Percentiles rank a stretch among this genome's conserved stretches.
Evolutionary conservation across 306 rosid species (phyloP).

Genomic region (Acacia confusa): DNA sequence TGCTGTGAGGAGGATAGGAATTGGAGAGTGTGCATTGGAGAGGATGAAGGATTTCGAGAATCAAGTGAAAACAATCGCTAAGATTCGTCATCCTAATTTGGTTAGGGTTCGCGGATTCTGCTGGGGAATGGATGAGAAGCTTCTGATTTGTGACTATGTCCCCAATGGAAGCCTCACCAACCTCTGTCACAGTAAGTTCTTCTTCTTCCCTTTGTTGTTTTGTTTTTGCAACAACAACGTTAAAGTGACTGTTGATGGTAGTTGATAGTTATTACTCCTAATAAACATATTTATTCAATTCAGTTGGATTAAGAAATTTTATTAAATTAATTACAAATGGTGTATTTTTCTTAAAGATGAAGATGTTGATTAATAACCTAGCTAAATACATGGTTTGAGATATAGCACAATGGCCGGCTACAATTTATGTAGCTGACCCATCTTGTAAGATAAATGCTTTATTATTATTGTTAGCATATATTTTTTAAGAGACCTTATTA

Average conservation of each 20-base stretch:
- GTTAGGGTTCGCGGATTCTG: slow-evolving; percentile 72
- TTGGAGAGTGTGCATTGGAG: slow-evolving; percentile 63
- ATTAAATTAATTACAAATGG: too few species aligned
- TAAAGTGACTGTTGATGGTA: background rate
- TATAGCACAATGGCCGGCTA: accelerated
- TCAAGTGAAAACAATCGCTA: slow-evolving; percentile 67
- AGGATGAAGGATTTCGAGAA: slow-evolving; percentile 75
- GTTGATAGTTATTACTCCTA: background rate
- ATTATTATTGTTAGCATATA: too few species aligned
- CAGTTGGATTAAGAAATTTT: too few species aligned
- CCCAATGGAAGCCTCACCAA: slow-evolving; percentile 72
- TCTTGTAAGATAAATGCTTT: too few species aligned
- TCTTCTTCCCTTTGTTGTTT: background rate
- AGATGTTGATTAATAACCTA: too few species aligned
- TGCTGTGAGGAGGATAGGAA: slow-evolving; percentile 86
- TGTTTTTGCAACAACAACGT: background rate
- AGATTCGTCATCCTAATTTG: slow-evolving; percentile 71
- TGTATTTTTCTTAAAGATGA: too few species aligned
- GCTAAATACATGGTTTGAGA: too few species aligned
- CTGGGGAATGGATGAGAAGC: slow-evolving; percentile 87
- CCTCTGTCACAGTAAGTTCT: slow-evolving; percentile 54
- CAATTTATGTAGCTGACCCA: accelerated
- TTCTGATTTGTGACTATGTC: slow-evolving; percentile 65
- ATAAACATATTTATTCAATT: too few species aligned
- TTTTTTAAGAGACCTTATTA: too few species aligned